These are phyloP conservation scores for Diplogelasinospora grovesii DNA, from an alignment of 495 filamentous ascomycete species.

Conservation along the genomic window DNA sequence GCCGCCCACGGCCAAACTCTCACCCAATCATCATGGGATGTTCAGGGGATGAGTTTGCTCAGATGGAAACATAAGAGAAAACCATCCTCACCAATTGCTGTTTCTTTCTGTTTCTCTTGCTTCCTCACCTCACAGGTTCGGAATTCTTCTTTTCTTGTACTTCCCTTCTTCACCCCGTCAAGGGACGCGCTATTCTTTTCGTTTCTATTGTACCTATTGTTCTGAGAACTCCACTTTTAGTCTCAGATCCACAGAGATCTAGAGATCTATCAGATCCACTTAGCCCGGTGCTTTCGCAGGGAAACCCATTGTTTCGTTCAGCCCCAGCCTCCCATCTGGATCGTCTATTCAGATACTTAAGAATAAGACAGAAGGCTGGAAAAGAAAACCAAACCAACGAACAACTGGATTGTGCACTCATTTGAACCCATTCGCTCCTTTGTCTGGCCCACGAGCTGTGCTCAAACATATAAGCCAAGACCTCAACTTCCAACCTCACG, in stretches of 20 bases:
- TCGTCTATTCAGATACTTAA: background rate
- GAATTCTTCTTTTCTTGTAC: slow-evolving; percentile 2
- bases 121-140: background rate
- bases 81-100: background rate
- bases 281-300: slow-evolving; percentile 21
- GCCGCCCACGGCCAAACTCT: background rate
- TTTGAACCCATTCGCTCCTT: slow-evolving; percentile 13
- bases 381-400: background rate
- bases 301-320: slow-evolving; percentile 13
- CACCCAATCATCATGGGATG: slow-evolving; percentile 19
- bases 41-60: too few relatives aligned
- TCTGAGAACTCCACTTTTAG: too few relatives aligned
- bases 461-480: slow-evolving; percentile 3
- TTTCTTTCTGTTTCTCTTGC: background rate
- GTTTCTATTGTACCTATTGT: too few relatives aligned
- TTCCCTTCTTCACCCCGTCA: too few relatives aligned
- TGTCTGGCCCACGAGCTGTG: slow-evolving; percentile 13
- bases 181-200: too few relatives aligned
- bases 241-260: too few relatives aligned
- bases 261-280: too few relatives aligned
- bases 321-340: background rate
- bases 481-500: background rate
- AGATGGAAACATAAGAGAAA: slow-evolving; percentile 26
- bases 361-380: background rate
- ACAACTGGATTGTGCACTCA: slow-evolving; percentile 10